Percentiles rank a stretch among this genome's conserved stretches.
Evolutionary conservation across 2,329 filamentous ascomycete species (phyloP).

Genomic region (Laburnicola sp.): DNA sequence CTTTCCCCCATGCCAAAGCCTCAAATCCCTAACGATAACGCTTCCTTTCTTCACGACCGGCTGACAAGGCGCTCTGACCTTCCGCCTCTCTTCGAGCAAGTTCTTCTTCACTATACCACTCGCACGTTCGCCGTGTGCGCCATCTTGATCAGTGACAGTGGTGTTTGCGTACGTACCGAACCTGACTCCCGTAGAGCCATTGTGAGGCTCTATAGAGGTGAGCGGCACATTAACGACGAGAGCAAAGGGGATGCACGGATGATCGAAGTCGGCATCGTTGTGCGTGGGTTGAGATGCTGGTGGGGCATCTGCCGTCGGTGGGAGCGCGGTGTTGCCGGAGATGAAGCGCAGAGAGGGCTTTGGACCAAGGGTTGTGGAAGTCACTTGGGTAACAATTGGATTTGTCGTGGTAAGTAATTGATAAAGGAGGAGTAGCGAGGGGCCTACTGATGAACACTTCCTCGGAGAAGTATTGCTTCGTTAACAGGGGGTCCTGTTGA

Average conservation of each 20-base stretch:
- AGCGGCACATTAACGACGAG: slow-evolving; percentile 54
- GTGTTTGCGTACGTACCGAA: slow-evolving; percentile 51
- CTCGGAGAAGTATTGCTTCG: slow-evolving; percentile 43
- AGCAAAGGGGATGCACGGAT: slow-evolving; percentile 48
- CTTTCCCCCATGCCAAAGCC: slow-evolving; percentile 57
- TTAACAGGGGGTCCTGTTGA: slow-evolving; percentile 63
- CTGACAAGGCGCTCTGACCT: slow-evolving; percentile 26
- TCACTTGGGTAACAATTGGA: slow-evolving; percentile 59
- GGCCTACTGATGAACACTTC: slow-evolving; percentile 58
- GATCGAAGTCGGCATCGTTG: slow-evolving; percentile 41
- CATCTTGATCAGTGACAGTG: slow-evolving; percentile 38
- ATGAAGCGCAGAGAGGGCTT: slow-evolving; percentile 36
- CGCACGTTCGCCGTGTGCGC: slow-evolving; percentile 46
- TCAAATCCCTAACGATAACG: slow-evolving; percentile 52
- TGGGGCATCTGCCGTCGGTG: slow-evolving; percentile 48
- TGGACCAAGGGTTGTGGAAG: slow-evolving; percentile 50
- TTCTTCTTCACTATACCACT: slow-evolving; percentile 35
- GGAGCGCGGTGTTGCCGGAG: slow-evolving; percentile 46
- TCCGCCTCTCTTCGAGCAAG: slow-evolving; percentile 23
- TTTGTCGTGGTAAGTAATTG: slow-evolving; percentile 42
- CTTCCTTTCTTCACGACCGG: slow-evolving; percentile 48
- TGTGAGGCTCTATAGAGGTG: slow-evolving; percentile 50
- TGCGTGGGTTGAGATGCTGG: slow-evolving; percentile 41
- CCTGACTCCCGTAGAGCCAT: slow-evolving; percentile 58
- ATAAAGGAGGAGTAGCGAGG: not conserved